Conservation (phyloP, 1,139 yeast species). For the Scheffersomyces insectosa region DNA sequence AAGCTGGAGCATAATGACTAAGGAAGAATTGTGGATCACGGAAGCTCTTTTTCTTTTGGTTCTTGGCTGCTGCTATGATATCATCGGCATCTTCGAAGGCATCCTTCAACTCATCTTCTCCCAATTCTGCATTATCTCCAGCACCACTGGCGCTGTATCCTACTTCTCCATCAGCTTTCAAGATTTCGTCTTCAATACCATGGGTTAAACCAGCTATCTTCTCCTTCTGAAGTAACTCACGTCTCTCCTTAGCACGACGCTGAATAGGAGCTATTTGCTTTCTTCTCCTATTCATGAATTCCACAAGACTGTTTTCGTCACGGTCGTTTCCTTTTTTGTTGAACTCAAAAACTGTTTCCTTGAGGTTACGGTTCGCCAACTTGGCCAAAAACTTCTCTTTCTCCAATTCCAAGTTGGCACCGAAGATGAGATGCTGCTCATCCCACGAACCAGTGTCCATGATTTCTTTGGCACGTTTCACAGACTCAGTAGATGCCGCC, state of each 20-base stretch:
- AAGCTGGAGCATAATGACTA: conserved; percentile 86
- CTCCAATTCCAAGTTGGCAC: conserved; percentile 69
- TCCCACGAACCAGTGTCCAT: conserved; percentile 81
- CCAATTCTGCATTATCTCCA: conserved; percentile 16
- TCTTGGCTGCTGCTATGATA: conserved; percentile 32
- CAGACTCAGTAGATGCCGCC: conserved; percentile 81
- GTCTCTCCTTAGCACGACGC: conserved; percentile 69
- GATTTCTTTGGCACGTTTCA: conserved; percentile 81
- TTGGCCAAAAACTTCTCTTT: conserved; percentile 72
- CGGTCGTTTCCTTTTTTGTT: conserved; percentile 48
- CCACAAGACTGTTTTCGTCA: conserved; percentile 69
- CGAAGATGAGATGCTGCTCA: conserved; percentile 77
- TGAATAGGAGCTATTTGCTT: conserved; percentile 87
- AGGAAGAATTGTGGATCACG: conserved; percentile 84
- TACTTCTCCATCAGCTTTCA: conserved; percentile 54
- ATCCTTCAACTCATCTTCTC: conserved; percentile 40
- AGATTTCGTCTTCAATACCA: conserved; percentile 68
- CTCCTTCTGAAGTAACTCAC: conserved; percentile 70
- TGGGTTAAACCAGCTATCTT: conserved; percentile 75
- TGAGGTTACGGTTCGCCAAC: conserved; percentile 63
- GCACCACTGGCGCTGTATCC: conserved; percentile 48
- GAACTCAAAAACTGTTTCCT: conserved; percentile 95
- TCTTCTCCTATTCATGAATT: conserved; percentile 84
- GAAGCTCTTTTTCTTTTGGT: conserved; percentile 46
- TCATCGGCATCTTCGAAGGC: conserved; percentile 58